Evolutionary conservation across 371 early-diverging fungal species (phyloP).

Genomic region (Mortierella sp.): DNA sequence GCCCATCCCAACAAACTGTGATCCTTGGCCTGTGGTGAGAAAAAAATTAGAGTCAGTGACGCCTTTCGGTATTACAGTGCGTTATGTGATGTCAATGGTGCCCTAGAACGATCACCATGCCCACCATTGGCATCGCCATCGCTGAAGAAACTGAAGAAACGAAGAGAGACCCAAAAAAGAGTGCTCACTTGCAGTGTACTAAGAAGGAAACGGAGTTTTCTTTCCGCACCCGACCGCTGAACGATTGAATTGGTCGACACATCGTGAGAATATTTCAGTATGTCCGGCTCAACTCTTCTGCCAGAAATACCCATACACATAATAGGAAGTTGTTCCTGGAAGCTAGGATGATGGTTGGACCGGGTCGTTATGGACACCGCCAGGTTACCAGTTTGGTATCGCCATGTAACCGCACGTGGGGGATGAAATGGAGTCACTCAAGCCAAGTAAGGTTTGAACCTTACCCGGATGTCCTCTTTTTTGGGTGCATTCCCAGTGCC

Average conservation of each 20-base stretch:
- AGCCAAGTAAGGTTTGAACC: too few species aligned
- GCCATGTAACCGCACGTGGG: too few species aligned
- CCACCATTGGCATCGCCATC: too few species aligned
- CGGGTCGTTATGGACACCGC: too few species aligned
- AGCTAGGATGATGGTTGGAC: neutral
- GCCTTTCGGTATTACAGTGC: too few species aligned
- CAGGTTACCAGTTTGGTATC: too few species aligned
- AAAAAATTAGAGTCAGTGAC: neutral
- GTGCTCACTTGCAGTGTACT: slow-evolving; percentile 12
- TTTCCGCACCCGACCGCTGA: neutral
- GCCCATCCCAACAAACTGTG: slow-evolving; percentile 94
- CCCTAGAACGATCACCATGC: too few species aligned
- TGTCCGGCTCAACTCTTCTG: neutral
- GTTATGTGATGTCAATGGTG: too few species aligned
- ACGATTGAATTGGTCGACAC: neutral
- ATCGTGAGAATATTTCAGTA: slow-evolving; percentile 41
- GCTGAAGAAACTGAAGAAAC: neutral
- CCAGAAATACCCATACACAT: too few species aligned
- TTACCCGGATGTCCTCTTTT: too few species aligned
- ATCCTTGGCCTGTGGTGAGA: slow-evolving; percentile 77
- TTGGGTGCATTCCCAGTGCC: too few species aligned
- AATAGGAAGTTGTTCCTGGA: neutral
- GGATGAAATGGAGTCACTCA: too few species aligned
- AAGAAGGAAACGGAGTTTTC: slow-evolving; percentile 4
- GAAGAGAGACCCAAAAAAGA: neutral